Evolutionary conservation across 495 filamentous ascomycete species (phyloP).

Genomic region (Xylaria grammica): DNA sequence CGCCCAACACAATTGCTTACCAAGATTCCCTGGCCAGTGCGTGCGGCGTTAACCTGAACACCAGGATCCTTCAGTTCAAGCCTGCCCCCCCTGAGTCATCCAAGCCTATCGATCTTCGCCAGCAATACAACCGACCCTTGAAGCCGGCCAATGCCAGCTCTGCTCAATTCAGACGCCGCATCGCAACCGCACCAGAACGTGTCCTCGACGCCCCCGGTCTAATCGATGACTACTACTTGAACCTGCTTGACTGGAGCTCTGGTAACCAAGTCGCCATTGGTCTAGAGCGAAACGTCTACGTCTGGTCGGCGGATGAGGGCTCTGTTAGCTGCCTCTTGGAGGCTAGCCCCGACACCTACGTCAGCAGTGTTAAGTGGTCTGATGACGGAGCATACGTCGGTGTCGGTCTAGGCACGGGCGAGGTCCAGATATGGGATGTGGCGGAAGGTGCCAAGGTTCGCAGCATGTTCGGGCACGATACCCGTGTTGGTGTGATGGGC

Average conservation of each 20-base stretch:
- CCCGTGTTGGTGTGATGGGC: constrained; percentile 95
- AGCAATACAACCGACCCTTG: constrained; percentile 96
- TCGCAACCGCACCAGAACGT: constrained; percentile 92
- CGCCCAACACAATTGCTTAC: constrained; percentile 87
- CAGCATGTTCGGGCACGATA: constrained; percentile 97
- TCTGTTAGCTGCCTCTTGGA: constrained; percentile 86
- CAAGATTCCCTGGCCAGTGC: constrained; percentile 89
- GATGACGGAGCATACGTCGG: constrained; percentile 95
- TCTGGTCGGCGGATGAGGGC: constrained; percentile 98
- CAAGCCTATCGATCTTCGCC: constrained; percentile 94
- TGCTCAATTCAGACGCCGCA: constrained; percentile 85
- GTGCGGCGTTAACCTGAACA: constrained; percentile 90
- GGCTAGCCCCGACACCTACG: constrained; percentile 85
- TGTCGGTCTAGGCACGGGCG: constrained; percentile 91
- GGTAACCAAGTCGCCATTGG: constrained; percentile 98
- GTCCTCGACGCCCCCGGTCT: constrained; percentile 97
- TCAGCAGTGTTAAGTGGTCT: constrained; percentile 98
- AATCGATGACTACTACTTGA: constrained; percentile 98
- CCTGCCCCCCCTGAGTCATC: constrained; percentile 94
- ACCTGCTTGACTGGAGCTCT: constrained; percentile 96
- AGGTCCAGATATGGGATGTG: constrained; percentile 99
- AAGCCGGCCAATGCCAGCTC: constrained; percentile 73
- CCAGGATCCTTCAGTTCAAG: constrained; percentile 98
- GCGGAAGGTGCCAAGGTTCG: constrained; percentile 93
- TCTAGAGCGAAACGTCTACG: constrained; percentile 93